phyloP scores from a whole-genome alignment of 1,284 basidiomycete species.

The Malassezia restricta region DNA sequence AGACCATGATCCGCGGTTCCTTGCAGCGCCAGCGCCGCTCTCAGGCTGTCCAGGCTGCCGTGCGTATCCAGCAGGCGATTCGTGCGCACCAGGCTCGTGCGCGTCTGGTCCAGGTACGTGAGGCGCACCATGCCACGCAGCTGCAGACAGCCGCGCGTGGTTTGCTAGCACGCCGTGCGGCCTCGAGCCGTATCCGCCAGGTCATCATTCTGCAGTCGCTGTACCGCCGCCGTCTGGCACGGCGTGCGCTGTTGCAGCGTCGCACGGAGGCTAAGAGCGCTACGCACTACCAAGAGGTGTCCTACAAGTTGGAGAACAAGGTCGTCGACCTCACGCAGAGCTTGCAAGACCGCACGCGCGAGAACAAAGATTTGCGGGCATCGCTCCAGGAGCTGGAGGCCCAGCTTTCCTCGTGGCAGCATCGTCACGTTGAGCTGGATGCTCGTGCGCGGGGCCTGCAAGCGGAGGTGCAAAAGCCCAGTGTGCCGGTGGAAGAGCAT shows the following conservation, averaged over 20 bases:
- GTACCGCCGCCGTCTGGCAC: constrained; percentile 74
- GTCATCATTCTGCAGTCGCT: constrained; percentile 84
- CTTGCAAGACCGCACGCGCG: constrained; percentile 79
- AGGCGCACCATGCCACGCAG: constrained; percentile 58
- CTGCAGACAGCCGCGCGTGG: constrained; percentile 81
- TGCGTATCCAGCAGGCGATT: constrained; percentile 67
- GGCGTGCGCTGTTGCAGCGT: constrained; percentile 69
- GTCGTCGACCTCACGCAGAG: constrained; percentile 95
- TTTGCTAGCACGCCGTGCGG: constrained; percentile 55
- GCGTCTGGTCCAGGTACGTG: constrained; percentile 56
- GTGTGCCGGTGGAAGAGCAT: constrained; percentile 61
- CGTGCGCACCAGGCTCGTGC: constrained; percentile 68
- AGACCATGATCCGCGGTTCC: constrained; percentile 61
- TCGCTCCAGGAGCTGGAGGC: constrained; percentile 68
- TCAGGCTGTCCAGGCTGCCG: constrained; percentile 55
- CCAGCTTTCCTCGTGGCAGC: constrained; percentile 71
- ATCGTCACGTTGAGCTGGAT: constrained; percentile 81
- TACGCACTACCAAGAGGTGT: constrained; percentile 97
- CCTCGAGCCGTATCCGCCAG: constrained; percentile 14
- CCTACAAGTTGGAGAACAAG: constrained; percentile 96
- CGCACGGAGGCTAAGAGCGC: constrained; percentile 88
- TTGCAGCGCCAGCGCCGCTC: constrained; percentile 61
- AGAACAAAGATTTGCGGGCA: constrained; percentile 71
- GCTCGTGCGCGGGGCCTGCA: constrained; percentile 63
- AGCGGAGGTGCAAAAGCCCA: constrained; percentile 59